Evolutionary conservation across 441 rosid species (phyloP).

Genomic region (Gossypium davidsonii): DNA sequence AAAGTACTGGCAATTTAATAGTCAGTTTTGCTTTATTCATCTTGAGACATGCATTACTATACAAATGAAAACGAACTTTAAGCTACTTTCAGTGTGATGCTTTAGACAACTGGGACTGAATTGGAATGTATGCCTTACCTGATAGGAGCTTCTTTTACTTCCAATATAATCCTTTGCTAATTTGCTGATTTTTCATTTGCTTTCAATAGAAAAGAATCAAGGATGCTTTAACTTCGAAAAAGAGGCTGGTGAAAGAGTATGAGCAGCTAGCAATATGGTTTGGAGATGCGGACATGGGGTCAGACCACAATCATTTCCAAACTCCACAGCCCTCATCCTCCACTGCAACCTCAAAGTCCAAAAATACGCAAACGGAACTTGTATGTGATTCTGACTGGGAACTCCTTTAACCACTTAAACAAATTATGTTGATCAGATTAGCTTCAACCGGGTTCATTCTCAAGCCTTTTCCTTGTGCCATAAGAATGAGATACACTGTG

Average conservation of each 20-base stretch:
- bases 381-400: constrained; percentile 62
- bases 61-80: not conserved
- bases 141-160: not conserved
- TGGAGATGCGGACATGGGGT: constrained; percentile 46
- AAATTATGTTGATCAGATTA: not conserved
- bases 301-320: constrained; percentile 19
- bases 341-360: constrained; percentile 16
- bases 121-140: not conserved
- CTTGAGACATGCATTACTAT: not conserved
- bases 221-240: constrained; percentile 54
- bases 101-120: not conserved
- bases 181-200: not conserved
- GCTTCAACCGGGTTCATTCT: not conserved
- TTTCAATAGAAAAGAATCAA: constrained; percentile 47
- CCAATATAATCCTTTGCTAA: not conserved
- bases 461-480: constrained; percentile 7
- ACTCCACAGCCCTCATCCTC: constrained; percentile 18
- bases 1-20: not conserved
- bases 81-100: not conserved
- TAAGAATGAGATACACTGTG: not conserved
- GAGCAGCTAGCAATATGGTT: constrained; percentile 67
- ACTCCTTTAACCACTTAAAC: constrained; percentile 37
- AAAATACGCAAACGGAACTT: constrained; percentile 18
- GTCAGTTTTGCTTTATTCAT: not conserved
- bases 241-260: constrained; percentile 58